A percentile compares a stretch with the other conserved stretches of the same genome.
Conservation (phyloP, 331 rosid genomes). For the Acacia pycnantha region DNA sequence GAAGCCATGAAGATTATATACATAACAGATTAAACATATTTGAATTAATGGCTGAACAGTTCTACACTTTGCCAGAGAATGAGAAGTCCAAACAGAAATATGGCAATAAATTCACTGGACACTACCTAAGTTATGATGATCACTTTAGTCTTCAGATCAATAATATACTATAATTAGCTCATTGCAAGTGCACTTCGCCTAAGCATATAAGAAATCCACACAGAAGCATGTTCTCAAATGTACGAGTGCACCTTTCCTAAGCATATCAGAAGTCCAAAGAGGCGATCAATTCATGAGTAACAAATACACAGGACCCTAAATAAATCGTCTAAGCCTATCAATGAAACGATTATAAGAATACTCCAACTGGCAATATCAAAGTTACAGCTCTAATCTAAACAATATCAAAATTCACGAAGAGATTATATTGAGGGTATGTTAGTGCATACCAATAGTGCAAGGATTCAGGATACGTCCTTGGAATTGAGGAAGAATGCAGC, state of each 20-base stretch:
- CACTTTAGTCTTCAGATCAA: neutral
- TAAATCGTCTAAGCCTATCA: neutral
- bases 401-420: neutral
- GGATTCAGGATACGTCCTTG: conserved; percentile 45
- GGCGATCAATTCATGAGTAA: neutral
- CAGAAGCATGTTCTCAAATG: no score
- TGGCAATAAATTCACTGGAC: neutral
- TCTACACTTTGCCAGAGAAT: neutral
- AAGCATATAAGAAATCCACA: neutral
- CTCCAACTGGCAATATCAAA: neutral
- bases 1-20: neutral
- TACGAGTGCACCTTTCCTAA: no score
- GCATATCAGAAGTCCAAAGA: neutral
- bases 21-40: neutral
- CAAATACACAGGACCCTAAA: neutral
- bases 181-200: neutral
- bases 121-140: neutral
- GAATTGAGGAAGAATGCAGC: conserved; percentile 69
- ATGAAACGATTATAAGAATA: neutral
- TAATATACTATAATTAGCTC: neutral
- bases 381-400: neutral
- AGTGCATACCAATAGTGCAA: neutral
- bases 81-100: neutral
- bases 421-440: neutral
- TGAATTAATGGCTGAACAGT: neutral